phyloP scores from a whole-genome alignment of 495 filamentous ascomycete genomes.

The Usnea hakonensis region DNA sequence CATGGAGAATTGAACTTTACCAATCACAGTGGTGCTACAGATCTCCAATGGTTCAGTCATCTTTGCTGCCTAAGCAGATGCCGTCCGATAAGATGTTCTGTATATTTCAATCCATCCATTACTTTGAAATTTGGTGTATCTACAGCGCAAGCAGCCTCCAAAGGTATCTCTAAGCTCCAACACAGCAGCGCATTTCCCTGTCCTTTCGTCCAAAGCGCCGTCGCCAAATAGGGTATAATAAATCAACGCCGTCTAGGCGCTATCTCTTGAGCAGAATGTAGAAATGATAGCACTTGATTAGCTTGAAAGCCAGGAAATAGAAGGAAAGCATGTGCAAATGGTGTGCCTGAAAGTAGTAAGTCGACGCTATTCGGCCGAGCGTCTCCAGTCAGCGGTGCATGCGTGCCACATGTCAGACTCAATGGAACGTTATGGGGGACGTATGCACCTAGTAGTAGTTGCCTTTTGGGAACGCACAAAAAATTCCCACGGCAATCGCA shows the following conservation, averaged over 20 bases:
- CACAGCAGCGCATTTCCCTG: background rate
- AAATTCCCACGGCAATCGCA: conserved; percentile 36
- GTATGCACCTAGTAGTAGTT: conserved; percentile 28
- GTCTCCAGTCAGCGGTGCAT: background rate
- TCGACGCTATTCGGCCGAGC: background rate
- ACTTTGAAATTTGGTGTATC: background rate
- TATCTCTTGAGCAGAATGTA: background rate
- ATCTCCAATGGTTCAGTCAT: background rate
- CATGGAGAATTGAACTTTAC: background rate
- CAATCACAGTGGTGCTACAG: background rate
- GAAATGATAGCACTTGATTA: background rate
- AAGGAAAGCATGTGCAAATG: background rate
- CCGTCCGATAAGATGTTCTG: background rate
- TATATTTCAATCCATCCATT: background rate
- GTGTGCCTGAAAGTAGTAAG: background rate
- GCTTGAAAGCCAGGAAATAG: background rate
- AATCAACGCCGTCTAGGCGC: background rate
- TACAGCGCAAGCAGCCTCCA: background rate
- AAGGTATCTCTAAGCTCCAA: background rate
- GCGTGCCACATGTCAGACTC: conserved; percentile 3
- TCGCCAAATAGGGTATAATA: conserved; percentile 3
- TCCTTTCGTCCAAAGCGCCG: background rate
- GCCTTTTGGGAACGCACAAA: conserved; percentile 41
- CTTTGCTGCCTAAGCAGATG: background rate
- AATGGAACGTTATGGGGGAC: background rate